Conservation (phyloP, 805 yeast species). For the Candida cerambycidarum region DNA sequence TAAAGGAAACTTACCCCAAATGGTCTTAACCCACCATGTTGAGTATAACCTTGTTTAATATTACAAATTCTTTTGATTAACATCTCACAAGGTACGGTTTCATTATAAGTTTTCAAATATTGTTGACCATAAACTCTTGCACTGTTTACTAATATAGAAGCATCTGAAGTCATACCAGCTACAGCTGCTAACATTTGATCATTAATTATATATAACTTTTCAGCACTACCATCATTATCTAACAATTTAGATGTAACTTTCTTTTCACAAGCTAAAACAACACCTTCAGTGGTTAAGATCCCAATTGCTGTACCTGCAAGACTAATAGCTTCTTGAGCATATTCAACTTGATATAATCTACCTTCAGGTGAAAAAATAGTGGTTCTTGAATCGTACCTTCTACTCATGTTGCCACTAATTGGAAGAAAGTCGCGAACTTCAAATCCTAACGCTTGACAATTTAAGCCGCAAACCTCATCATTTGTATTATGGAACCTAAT, state of each 20-base stretch:
- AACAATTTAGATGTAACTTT: slow-evolving; percentile 89
- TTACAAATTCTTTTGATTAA: slow-evolving; percentile 88
- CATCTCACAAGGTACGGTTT: slow-evolving; percentile 90
- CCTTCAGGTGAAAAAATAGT: slow-evolving; percentile 99
- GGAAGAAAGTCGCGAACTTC: not conserved
- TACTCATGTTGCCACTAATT: slow-evolving; percentile 51
- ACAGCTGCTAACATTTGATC: slow-evolving; percentile 89
- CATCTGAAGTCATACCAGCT: slow-evolving; percentile 98
- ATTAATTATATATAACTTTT: slow-evolving; percentile 83
- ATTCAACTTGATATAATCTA: slow-evolving; percentile 93
- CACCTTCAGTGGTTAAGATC: slow-evolving; percentile 76
- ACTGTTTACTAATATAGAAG: slow-evolving; percentile 81
- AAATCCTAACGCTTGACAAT: not conserved
- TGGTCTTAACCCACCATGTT: slow-evolving; percentile 97
- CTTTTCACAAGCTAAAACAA: slow-evolving; percentile 94
- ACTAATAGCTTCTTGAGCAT: slow-evolving; percentile 88
- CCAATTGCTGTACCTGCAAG: slow-evolving; percentile 86
- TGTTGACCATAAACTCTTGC: slow-evolving; percentile 86
- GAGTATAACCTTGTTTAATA: slow-evolving; percentile 96
- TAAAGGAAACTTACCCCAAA: slow-evolving; percentile 95
- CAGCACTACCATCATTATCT: slow-evolving; percentile 92
- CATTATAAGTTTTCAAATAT: slow-evolving; percentile 82
- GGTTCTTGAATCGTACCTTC: slow-evolving; percentile 99
- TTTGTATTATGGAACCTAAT: not conserved
- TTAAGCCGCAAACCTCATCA: not conserved